Conservation (phyloP, 2,329 filamentous ascomycete genomes). For the Botrytis tulipae region DNA sequence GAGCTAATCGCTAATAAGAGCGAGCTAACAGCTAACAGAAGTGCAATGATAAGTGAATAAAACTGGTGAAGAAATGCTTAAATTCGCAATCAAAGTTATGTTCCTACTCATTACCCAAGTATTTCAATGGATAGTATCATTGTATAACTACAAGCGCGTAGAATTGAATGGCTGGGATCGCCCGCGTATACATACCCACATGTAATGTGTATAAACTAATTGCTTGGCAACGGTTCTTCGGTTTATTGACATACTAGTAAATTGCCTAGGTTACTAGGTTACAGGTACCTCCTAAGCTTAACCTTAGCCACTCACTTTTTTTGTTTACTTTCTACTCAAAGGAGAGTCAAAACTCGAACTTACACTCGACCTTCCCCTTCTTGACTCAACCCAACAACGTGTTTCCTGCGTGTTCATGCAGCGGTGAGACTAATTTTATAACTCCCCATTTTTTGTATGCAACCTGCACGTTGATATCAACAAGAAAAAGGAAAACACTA, state of each 20-base stretch:
- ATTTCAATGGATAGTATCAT: not conserved
- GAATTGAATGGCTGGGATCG: slow-evolving; percentile 11
- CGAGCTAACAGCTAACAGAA: not conserved
- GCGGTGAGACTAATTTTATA: slow-evolving; percentile 20
- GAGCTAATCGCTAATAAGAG: not conserved
- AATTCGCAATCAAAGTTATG: not conserved
- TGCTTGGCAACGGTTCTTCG: slow-evolving; percentile 14
- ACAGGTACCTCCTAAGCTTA: not conserved
- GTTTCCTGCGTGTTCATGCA: slow-evolving; percentile 15
- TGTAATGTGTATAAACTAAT: not conserved
- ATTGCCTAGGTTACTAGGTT: not conserved
- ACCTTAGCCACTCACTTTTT: slow-evolving; percentile 1
- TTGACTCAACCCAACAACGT: slow-evolving; percentile 4
- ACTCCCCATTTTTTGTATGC: slow-evolving; percentile 15
- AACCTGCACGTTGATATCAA: slow-evolving; percentile 16
- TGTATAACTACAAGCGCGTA: not conserved
- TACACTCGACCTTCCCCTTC: not conserved
- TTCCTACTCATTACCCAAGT: too few species aligned
- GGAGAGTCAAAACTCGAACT: not conserved
- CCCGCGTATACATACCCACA: not conserved
- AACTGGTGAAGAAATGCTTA: not conserved
- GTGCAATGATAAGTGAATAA: not conserved
- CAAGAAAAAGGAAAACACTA: not conserved
- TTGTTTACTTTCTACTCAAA: slow-evolving; percentile 12
- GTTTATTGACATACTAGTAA: not conserved